Conservation (phyloP, 352 stramenopile genomes). For the Phytopythium cucurbitacearum region DNA sequence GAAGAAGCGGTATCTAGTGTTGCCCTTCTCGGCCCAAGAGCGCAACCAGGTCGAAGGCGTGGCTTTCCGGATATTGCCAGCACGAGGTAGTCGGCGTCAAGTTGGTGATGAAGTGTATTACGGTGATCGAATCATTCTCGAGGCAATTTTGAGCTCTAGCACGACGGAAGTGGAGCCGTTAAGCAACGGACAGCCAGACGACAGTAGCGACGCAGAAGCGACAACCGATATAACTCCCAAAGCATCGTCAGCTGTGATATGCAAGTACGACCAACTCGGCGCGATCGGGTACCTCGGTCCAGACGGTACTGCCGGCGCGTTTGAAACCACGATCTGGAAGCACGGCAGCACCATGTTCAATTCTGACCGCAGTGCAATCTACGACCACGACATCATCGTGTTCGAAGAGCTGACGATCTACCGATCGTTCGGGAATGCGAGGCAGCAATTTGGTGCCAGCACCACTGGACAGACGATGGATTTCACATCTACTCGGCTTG, state of each 20-base stretch:
- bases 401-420: constrained; percentile 83
- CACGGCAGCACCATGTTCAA: constrained; percentile 82
- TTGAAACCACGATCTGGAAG: constrained; percentile 85
- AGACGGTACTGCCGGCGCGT: constrained; percentile 61
- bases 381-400: constrained; percentile 72
- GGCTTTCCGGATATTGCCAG: constrained; percentile 71
- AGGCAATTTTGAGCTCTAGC: constrained; percentile 34
- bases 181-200: not conserved
- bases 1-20: constrained; percentile 78
- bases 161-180: too few species aligned
- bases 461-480: constrained; percentile 33
- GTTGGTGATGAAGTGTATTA: constrained; percentile 74
- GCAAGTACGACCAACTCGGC: constrained; percentile 79
- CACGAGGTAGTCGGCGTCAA: constrained; percentile 38
- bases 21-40: constrained; percentile 70
- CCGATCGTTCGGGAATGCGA: constrained; percentile 66
- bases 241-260: constrained; percentile 31
- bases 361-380: constrained; percentile 69
- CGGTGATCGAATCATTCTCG: constrained; percentile 67
- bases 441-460: constrained; percentile 22
- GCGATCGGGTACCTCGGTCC: constrained; percentile 77
- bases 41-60: constrained; percentile 65
- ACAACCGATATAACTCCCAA: too few species aligned
- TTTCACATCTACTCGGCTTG: constrained; percentile 33
- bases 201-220: not conserved